These are phyloP conservation scores for Rhodosporidiobolus odoratus DNA, from an alignment of 768 basidiomycete species.

Conservation along the genomic window DNA sequence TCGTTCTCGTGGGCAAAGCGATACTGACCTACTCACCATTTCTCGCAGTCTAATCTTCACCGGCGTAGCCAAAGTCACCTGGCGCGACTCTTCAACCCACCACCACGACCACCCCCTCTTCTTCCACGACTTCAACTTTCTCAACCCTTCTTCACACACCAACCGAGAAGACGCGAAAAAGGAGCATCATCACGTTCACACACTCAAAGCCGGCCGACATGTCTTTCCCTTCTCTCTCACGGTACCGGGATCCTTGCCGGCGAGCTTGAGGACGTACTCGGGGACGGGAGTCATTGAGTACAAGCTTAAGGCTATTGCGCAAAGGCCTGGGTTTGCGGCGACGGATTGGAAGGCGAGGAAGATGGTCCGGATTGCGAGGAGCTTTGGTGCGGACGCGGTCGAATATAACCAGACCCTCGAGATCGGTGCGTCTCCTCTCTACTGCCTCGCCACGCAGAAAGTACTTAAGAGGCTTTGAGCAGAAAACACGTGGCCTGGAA, in stretches of 20 bases:
- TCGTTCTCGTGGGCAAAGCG: not conserved
- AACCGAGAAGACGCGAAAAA: conserved; percentile 41
- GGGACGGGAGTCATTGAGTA: conserved; percentile 65
- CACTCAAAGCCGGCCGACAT: conserved; percentile 92
- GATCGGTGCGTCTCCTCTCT: conserved; percentile 44
- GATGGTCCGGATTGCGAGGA: conserved; percentile 65
- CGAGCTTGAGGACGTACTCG: conserved; percentile 59
- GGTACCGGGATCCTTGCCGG: conserved; percentile 77
- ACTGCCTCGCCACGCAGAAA: too few relatives aligned
- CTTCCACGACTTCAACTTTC: conserved; percentile 42
- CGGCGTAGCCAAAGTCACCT: conserved; percentile 50
- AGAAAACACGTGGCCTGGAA: conserved; percentile 95
- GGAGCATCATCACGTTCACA: conserved; percentile 57
- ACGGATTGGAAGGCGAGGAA: conserved; percentile 60
- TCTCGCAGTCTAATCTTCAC: conserved; percentile 71
- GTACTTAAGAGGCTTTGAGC: conserved; percentile 46
- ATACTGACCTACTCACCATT: conserved; percentile 41
- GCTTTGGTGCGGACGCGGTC: conserved; percentile 72
- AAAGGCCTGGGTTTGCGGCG: conserved; percentile 63
- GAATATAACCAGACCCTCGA: conserved; percentile 96
- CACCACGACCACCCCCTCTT: conserved; percentile 41
- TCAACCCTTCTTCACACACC: conserved; percentile 39
- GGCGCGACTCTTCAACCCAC: conserved; percentile 40
- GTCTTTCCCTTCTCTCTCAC: conserved; percentile 85
- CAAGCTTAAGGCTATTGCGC: conserved; percentile 80